phyloP scores from a whole-genome alignment of 1,139 yeast genomes.

The Yamadazyma dendronema region DNA sequence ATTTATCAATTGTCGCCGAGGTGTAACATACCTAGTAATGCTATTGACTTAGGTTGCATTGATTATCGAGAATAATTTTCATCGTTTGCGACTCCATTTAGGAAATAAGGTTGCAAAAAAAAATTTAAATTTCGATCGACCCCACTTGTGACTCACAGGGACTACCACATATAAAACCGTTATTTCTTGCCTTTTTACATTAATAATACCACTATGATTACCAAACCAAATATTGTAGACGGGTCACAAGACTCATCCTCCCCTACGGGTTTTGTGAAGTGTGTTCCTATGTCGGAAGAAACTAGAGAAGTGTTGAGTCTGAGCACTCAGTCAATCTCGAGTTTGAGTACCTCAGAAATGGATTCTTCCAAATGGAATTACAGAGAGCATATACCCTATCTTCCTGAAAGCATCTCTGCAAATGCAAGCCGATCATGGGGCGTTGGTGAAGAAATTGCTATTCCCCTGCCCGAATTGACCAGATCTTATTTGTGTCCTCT shows the following conservation, averaged over 20 bases:
- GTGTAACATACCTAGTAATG: constrained; percentile 38
- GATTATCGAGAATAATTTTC: constrained; percentile 6
- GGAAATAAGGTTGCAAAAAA: constrained; percentile 2
- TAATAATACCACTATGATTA: too few species aligned
- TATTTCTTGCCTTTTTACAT: too few species aligned
- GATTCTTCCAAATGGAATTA: not conserved
- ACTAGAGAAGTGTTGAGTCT: not conserved
- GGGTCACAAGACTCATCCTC: too few species aligned
- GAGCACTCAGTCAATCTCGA: not conserved
- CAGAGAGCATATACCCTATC: not conserved
- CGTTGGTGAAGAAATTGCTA: constrained; percentile 33
- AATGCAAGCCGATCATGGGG: constrained; percentile 23
- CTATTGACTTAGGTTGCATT: constrained; percentile 47
- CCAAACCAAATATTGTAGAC: too few species aligned
- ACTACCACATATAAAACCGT: not conserved
- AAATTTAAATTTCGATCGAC: too few species aligned
- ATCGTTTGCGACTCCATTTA: not conserved
- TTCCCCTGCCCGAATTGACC: constrained; percentile 46
- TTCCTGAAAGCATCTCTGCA: constrained; percentile 11
- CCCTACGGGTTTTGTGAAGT: too few species aligned
- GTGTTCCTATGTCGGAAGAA: not conserved
- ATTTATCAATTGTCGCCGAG: not conserved
- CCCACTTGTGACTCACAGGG: constrained; percentile 4
- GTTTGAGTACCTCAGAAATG: not conserved
- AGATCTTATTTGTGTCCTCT: constrained; percentile 41